Conservation (phyloP, 2,329 filamentous ascomycete species). For the Claviceps africana region DNA sequence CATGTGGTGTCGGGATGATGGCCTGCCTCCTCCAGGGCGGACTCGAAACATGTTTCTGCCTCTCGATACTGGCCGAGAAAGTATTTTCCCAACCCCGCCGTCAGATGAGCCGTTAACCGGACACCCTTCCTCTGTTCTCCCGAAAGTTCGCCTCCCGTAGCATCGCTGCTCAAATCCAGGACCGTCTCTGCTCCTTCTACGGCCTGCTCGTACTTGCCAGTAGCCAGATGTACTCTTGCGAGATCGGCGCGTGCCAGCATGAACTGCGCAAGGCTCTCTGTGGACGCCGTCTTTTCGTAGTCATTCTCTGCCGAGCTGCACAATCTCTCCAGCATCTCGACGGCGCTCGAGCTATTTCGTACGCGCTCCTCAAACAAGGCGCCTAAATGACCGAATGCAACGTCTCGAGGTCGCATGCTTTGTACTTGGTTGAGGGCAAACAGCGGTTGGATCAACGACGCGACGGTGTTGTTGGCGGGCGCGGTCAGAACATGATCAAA, state of each 20-base stretch:
- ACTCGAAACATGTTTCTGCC: conserved; percentile 66
- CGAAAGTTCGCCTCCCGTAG: conserved; percentile 51
- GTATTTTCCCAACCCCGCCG: conserved; percentile 71
- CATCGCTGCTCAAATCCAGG: conserved; percentile 62
- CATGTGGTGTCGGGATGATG: conserved; percentile 74
- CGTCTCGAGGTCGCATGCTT: conserved; percentile 53
- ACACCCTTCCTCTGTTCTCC: conserved; percentile 53
- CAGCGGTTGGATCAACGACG: conserved; percentile 66
- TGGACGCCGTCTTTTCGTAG: conserved; percentile 73
- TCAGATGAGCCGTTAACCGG: conserved; percentile 72
- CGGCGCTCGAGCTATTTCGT: conserved; percentile 50
- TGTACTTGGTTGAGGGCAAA: conserved; percentile 78
- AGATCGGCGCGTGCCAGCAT: conserved; percentile 77
- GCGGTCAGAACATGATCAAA: conserved; percentile 67
- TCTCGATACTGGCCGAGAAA: conserved; percentile 50
- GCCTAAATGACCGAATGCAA: conserved; percentile 62
- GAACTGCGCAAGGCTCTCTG: conserved; percentile 58
- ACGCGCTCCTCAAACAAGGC: conserved; percentile 73
- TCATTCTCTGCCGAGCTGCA: conserved; percentile 61
- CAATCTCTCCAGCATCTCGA: conserved; percentile 48
- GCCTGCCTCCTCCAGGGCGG: conserved; percentile 62
- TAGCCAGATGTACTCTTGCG: conserved; percentile 66
- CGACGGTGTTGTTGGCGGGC: conserved; percentile 34
- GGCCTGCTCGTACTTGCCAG: conserved; percentile 50
- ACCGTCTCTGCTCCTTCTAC: conserved; percentile 70